These are phyloP conservation scores for Schizothecium vesticola DNA, from an alignment of 495 filamentous ascomycete species.

Conservation along the genomic window DNA sequence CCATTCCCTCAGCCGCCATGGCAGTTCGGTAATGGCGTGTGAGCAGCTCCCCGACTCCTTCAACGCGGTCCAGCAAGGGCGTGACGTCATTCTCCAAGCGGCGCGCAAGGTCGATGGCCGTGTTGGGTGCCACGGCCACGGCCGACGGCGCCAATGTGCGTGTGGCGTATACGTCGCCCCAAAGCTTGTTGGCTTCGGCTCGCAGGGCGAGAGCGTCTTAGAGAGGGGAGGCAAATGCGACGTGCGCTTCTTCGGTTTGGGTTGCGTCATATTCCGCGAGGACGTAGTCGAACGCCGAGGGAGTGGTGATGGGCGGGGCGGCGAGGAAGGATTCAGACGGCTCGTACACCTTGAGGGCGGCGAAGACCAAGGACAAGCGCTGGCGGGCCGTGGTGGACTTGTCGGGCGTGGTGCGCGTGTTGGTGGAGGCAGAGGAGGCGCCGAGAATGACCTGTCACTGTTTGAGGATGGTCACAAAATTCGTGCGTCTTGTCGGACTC, in stretches of 20 bases:
- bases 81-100: neutral
- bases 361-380: neutral
- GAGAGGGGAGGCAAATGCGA: neutral
- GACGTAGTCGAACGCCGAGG: neutral
- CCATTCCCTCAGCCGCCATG: neutral
- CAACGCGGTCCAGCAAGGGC: neutral
- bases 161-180: neutral
- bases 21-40: neutral
- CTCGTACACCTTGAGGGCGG: neutral
- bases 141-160: too few relatives aligned
- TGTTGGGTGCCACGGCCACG: conserved; percentile 2
- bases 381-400: neutral
- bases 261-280: neutral
- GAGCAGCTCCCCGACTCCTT: neutral
- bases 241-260: neutral
- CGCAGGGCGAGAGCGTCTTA: neutral
- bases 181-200: neutral
- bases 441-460: neutral
- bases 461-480: neutral
- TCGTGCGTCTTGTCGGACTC: neutral
- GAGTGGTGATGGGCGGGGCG: neutral
- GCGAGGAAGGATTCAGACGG: neutral
- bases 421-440: too few relatives aligned
- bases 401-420: neutral
- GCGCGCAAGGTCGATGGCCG: neutral